A percentile compares a stretch with the other conserved stretches of the same genome.
Conservation (phyloP, 2,329 filamentous ascomycete genomes). For the Aulographum hederae region DNA sequence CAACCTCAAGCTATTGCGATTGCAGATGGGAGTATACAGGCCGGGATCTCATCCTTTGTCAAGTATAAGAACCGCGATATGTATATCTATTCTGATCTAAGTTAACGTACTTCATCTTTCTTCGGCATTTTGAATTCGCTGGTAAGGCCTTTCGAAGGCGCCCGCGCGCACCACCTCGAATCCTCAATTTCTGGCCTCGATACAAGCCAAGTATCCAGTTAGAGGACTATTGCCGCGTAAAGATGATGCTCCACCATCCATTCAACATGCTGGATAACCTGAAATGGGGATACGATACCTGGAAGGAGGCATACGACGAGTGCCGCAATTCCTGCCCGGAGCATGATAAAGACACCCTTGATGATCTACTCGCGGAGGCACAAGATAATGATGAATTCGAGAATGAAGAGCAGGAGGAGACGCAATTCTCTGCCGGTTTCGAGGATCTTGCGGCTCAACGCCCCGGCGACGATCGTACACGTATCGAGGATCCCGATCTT, state of each 20-base stretch:
- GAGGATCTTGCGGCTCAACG: not conserved
- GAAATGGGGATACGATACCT: not conserved
- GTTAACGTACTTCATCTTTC: no score
- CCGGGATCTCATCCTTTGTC: no score
- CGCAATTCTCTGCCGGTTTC: not conserved
- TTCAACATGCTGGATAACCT: not conserved
- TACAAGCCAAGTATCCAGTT: not conserved
- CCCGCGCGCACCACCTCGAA: not conserved
- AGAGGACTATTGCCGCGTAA: not conserved
- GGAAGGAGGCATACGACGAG: not conserved
- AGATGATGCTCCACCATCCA: conserved; percentile 1
- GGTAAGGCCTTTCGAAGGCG: no score
- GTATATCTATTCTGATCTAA: no score
- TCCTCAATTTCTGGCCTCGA: not conserved
- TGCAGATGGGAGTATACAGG: no score
- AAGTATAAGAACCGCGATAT: no score
- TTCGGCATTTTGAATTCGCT: no score
- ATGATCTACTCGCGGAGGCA: not conserved
- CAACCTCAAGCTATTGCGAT: no score
- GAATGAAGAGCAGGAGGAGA: not conserved
- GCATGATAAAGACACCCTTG: not conserved
- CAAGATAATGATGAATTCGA: not conserved
- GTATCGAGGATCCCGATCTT: not conserved
- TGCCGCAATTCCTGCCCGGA: not conserved
- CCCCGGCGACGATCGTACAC: not conserved